These are phyloP conservation scores for Moniliella sp. DNA, from an alignment of 1,284 basidiomycete genomes.

Conservation along the genomic window DNA sequence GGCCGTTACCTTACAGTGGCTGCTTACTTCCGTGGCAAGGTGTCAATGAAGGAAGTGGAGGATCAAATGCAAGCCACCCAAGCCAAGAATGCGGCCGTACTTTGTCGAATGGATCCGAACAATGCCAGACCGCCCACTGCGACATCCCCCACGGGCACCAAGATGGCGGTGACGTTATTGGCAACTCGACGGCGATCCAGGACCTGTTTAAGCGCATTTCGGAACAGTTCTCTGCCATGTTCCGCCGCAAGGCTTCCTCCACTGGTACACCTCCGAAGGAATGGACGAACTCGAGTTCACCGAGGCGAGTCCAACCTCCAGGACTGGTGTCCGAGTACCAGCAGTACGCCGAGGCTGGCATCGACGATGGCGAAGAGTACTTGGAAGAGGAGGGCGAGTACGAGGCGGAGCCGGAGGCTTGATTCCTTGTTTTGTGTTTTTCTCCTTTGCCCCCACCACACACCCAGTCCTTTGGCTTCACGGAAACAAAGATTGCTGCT, in stretches of 20 bases:
- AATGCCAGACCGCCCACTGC: slow-evolving; percentile 30
- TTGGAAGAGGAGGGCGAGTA: too few relatives aligned
- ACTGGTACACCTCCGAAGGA: slow-evolving; percentile 35
- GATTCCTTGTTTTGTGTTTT: too few relatives aligned
- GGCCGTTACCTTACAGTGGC: slow-evolving; percentile 68
- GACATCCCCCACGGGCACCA: slow-evolving; percentile 28
- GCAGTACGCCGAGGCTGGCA: slow-evolving; percentile 71
- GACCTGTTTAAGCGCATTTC: slow-evolving; percentile 36
- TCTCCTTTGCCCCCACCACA: too few relatives aligned
- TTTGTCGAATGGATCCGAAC: slow-evolving; percentile 35
- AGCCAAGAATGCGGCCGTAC: slow-evolving; percentile 35
- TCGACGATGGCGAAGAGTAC: too few relatives aligned
- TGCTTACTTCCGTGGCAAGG: slow-evolving; percentile 72
- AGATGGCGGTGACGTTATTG: slow-evolving; percentile 35
- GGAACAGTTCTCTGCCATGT: slow-evolving; percentile 32
- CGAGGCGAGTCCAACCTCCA: slow-evolving; percentile 33
- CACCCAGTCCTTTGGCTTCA: too few relatives aligned
- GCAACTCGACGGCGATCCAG: slow-evolving; percentile 37
- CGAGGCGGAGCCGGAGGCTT: too few relatives aligned
- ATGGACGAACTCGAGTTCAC: slow-evolving; percentile 36
- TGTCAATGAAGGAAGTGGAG: slow-evolving; percentile 36
- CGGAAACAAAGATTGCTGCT: too few relatives aligned
- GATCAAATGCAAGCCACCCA: slow-evolving; percentile 30
- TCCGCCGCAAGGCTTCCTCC: slow-evolving; percentile 35
- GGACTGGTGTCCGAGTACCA: slow-evolving; percentile 37